These are phyloP conservation scores for Phytophthora ramorum DNA, from an alignment of 352 stramenopile species.

Conservation along the genomic window DNA sequence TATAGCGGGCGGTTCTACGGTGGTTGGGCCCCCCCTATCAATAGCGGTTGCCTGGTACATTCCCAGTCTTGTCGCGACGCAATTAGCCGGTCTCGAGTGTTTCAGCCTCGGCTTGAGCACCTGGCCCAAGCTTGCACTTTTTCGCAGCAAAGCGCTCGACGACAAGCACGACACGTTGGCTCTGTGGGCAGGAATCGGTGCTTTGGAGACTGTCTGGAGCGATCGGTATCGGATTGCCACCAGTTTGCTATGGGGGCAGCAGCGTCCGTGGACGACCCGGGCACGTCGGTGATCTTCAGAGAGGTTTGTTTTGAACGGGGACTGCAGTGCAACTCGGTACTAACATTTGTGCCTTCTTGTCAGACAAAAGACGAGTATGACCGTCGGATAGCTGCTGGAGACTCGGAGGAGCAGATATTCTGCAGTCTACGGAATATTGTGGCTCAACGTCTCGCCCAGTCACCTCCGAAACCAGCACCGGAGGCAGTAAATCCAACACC, in stretches of 20 bases:
- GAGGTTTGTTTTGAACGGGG: constrained; percentile 22
- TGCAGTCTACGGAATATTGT: constrained; percentile 45
- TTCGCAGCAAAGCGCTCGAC: constrained; percentile 16
- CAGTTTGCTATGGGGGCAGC: constrained; percentile 30
- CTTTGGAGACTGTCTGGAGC: not conserved
- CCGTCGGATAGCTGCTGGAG: constrained; percentile 37
- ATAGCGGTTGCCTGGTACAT: constrained; percentile 13
- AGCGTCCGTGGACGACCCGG: constrained; percentile 24
- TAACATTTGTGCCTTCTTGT: not conserved
- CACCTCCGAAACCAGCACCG: not conserved
- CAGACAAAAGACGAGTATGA: constrained; percentile 50
- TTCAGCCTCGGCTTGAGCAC: constrained; percentile 9
- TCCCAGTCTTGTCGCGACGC: constrained; percentile 18
- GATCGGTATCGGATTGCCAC: not conserved
- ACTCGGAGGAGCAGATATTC: constrained; percentile 57
- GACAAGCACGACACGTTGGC: constrained; percentile 5
- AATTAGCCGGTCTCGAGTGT: constrained; percentile 23
- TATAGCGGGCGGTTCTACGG: constrained; percentile 2
- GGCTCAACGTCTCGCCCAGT: constrained; percentile 19
- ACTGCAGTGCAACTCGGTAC: not conserved
- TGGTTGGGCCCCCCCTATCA: constrained; percentile 17
- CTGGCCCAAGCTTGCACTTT: constrained; percentile 7
- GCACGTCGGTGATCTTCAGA: constrained; percentile 23
- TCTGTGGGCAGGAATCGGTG: constrained; percentile 3
- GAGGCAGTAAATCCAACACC: not conserved